Evolutionary conservation across 495 filamentous ascomycete species (phyloP).

Genomic region (Aspergillus cristatus): DNA sequence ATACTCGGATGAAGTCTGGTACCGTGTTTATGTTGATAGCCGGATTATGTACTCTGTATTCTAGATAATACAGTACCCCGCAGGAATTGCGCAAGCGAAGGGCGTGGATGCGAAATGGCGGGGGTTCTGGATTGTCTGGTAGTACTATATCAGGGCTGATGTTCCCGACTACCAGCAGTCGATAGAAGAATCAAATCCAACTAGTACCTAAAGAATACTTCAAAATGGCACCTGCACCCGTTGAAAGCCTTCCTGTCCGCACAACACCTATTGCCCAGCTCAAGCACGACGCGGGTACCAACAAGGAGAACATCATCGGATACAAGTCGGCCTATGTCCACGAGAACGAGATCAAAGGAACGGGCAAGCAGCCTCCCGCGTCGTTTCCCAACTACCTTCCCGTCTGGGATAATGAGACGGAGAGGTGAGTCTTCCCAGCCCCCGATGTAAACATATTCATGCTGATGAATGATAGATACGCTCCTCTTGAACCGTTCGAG

Average conservation of each 20-base stretch:
- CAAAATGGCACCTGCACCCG: slow-evolving; percentile 48
- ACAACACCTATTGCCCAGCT: slow-evolving; percentile 25
- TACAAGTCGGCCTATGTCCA: slow-evolving; percentile 38
- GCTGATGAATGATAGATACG: slow-evolving; percentile 31
- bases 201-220: background rate
- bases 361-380: slow-evolving; percentile 37
- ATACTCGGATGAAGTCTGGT: too few species aligned
- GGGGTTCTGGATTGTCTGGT: too few species aligned
- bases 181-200: background rate
- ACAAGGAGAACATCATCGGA: slow-evolving; percentile 53
- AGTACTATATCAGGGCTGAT: slow-evolving; percentile 14
- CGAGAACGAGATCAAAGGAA: slow-evolving; percentile 35
- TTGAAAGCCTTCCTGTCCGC: slow-evolving; percentile 32
- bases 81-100: slow-evolving; percentile 14
- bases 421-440: slow-evolving; percentile 15
- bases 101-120: slow-evolving; percentile 5
- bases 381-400: slow-evolving; percentile 68
- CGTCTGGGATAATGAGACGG: slow-evolving; percentile 55
- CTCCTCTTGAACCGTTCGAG: slow-evolving; percentile 34
- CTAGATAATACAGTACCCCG: slow-evolving; percentile 14
- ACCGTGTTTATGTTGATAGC: too few species aligned
- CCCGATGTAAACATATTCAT: background rate
- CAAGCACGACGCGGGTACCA: slow-evolving; percentile 38
- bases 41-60: too few species aligned
- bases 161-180: background rate